phyloP scores from a whole-genome alignment of 2,329 filamentous ascomycete genomes.

The Nothophoma quercina region DNA sequence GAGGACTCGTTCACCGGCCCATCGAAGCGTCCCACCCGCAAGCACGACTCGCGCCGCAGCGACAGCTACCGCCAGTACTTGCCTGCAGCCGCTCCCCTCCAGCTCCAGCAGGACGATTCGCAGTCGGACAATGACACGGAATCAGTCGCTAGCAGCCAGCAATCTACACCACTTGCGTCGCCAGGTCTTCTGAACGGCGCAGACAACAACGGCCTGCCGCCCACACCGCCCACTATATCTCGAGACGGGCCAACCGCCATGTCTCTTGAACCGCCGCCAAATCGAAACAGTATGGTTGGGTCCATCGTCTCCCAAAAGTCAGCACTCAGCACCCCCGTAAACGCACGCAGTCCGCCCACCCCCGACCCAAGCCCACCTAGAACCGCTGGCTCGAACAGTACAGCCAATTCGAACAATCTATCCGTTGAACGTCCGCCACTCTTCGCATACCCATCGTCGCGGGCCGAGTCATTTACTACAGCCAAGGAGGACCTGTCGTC shows the following conservation, averaged over 20 bases:
- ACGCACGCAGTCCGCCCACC: constrained; percentile 51
- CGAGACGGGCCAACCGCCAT: constrained; percentile 38
- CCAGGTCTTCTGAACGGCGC: constrained; percentile 34
- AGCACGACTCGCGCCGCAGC: constrained; percentile 35
- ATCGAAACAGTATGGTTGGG: constrained; percentile 51
- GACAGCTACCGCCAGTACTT: constrained; percentile 36
- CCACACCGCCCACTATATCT: constrained; percentile 54
- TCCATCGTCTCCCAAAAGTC: constrained; percentile 51
- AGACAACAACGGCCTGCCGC: constrained; percentile 52
- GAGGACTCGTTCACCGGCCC: constrained; percentile 42
- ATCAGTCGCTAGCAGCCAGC: constrained; percentile 33
- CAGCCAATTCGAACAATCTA: constrained; percentile 12
- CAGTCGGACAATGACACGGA: constrained; percentile 39
- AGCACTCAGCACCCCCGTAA: constrained; percentile 50
- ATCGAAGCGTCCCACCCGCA: constrained; percentile 37
- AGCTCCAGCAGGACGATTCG: constrained; percentile 17
- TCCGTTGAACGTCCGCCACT: constrained; percentile 35
- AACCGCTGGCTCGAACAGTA: constrained; percentile 30
- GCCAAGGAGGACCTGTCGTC: constrained; percentile 53
- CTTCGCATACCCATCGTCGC: constrained; percentile 50
- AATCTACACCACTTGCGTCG: constrained; percentile 40
- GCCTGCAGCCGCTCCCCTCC: constrained; percentile 34
- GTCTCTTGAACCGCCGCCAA: constrained; percentile 37
- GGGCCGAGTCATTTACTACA: constrained; percentile 57
- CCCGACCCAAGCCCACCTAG: constrained; percentile 49